A percentile compares a stretch with the other conserved stretches of the same genome.
Conservation (phyloP, 176 grass and related monocot species). For the Musa beccarii region DNA sequence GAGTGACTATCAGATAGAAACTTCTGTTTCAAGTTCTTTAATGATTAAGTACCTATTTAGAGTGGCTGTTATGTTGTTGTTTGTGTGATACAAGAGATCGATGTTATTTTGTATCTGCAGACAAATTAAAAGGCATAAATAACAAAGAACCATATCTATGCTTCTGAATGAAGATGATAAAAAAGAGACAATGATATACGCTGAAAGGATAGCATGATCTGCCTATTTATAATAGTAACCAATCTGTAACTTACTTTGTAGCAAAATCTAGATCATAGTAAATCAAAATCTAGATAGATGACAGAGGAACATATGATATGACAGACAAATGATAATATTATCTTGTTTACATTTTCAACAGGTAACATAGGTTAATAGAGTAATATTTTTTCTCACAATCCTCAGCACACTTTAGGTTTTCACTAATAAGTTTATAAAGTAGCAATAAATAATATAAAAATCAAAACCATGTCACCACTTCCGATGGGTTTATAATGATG, state of each 20-base stretch:
- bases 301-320: background rate
- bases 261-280: background rate
- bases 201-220: background rate
- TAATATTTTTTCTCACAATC: background rate
- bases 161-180: background rate
- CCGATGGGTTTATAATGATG: too few species aligned
- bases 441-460: background rate
- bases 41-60: conserved; percentile 37
- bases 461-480: too few species aligned
- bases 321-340: background rate
- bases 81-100: conserved; percentile 52
- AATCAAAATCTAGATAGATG: background rate
- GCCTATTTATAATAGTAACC: too few species aligned
- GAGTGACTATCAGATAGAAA: background rate
- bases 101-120: conserved; percentile 69
- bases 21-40: background rate
- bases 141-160: conserved; percentile 8
- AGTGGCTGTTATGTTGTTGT: conserved; percentile 51
- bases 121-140: conserved; percentile 18
- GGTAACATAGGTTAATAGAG: background rate
- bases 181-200: too few species aligned
- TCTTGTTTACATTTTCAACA: background rate
- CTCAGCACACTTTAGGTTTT: background rate
- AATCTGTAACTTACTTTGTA: too few species aligned
- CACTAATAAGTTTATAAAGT: background rate